phyloP scores from a whole-genome alignment of 345 rosid species.

The Viola odorata region DNA sequence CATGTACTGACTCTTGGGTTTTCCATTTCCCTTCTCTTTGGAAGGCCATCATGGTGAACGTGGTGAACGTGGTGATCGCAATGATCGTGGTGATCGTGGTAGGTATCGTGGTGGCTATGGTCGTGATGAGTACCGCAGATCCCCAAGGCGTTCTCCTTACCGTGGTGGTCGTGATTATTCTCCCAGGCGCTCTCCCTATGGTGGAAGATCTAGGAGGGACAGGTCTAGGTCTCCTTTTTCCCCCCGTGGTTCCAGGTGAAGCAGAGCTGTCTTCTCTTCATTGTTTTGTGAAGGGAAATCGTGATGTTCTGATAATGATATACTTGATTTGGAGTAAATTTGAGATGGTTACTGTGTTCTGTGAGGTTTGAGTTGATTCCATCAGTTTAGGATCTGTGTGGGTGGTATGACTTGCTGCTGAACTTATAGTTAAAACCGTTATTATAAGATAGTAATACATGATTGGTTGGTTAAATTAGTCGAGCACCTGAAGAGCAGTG shows the following conservation, averaged over 20 bases:
- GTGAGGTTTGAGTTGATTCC: not conserved
- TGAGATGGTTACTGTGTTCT: not conserved
- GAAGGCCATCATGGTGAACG: conserved; percentile 36
- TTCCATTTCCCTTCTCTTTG: not conserved
- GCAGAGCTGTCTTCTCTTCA: not conserved
- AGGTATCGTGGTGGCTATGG: conserved; percentile 40
- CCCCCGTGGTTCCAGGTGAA: conserved; percentile 35
- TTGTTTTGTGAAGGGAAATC: not conserved
- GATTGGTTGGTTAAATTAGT: too few species aligned
- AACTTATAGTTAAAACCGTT: not conserved
- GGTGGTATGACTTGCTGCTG: not conserved
- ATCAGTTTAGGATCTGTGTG: not conserved
- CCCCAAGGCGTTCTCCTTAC: conserved; percentile 79
- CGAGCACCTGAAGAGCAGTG: too few species aligned
- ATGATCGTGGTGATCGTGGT: conserved; percentile 49
- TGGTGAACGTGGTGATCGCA: conserved; percentile 29
- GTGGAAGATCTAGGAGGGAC: conserved; percentile 80
- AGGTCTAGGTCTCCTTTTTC: conserved; percentile 56
- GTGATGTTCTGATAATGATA: not conserved
- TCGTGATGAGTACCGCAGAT: conserved; percentile 63
- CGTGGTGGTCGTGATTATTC: conserved; percentile 62
- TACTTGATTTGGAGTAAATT: not conserved
- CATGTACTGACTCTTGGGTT: too few species aligned
- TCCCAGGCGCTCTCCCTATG: conserved; percentile 59
- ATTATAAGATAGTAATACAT: too few species aligned